Evolutionary conservation across 1,284 basidiomycete genomes (phyloP).

Genomic region (Ceratobasidium sp.): DNA sequence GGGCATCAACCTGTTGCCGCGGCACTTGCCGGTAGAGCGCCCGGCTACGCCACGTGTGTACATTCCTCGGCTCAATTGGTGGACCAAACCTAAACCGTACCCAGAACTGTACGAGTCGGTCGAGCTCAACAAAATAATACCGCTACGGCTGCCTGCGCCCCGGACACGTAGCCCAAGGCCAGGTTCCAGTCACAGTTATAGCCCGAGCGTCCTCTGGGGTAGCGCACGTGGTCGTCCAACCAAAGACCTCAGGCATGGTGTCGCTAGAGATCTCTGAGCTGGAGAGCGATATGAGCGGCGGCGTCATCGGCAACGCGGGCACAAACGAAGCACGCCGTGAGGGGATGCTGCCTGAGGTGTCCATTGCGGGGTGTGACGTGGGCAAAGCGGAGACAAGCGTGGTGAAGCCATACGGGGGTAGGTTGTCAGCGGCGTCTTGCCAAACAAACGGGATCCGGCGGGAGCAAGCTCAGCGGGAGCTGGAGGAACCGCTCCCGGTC

Average conservation of each 20-base stretch:
- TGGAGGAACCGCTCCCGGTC: slow-evolving; percentile 2
- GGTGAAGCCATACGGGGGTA: slow-evolving; percentile 8
- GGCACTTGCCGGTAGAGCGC: neutral
- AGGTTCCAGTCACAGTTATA: slow-evolving; percentile 33
- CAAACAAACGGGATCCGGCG: neutral
- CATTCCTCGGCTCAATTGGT: slow-evolving; percentile 41
- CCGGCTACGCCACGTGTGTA: slow-evolving; percentile 25
- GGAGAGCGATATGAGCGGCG: slow-evolving; percentile 42
- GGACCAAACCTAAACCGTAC: slow-evolving; percentile 42
- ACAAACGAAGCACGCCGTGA: slow-evolving; percentile 42
- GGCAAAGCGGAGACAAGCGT: neutral
- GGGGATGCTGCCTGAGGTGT: slow-evolving; percentile 13
- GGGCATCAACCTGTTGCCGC: slow-evolving; percentile 20
- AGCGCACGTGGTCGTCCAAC: slow-evolving; percentile 23
- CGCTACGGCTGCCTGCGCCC: slow-evolving; percentile 19
- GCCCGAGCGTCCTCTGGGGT: slow-evolving; percentile 12
- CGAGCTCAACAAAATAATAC: neutral
- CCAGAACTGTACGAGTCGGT: slow-evolving; percentile 10
- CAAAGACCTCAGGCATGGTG: slow-evolving; percentile 21
- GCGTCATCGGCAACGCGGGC: slow-evolving; percentile 44
- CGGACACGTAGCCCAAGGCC: slow-evolving; percentile 21
- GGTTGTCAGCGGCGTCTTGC: neutral
- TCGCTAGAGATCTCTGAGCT: slow-evolving; percentile 43
- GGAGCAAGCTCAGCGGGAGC: slow-evolving; percentile 7
- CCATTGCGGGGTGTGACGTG: slow-evolving; percentile 3